Percentiles rank a stretch among this genome's conserved stretches.
phyloP scores from a whole-genome alignment of 2,329 filamentous ascomycete genomes.

The Colletotrichum tropicale region DNA sequence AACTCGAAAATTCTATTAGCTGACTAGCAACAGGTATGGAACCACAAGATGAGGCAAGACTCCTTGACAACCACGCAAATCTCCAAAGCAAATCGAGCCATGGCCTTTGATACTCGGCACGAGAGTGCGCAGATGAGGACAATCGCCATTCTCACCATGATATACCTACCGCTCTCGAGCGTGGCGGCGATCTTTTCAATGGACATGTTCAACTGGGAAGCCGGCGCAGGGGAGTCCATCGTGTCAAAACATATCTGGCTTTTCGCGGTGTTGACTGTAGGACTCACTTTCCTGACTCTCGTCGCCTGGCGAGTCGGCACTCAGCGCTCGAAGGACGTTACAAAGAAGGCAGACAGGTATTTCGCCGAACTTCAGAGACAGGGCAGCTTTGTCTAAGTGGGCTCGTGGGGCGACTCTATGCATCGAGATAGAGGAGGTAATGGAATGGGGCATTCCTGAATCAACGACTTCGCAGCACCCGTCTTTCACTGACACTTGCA shows the following conservation, averaged over 20 bases:
- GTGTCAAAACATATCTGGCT: slow-evolving; percentile 31
- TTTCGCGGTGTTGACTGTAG: slow-evolving; percentile 22
- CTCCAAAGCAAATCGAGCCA: slow-evolving; percentile 23
- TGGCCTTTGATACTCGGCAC: slow-evolving; percentile 26
- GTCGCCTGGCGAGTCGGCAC: slow-evolving; percentile 1
- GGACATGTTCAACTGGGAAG: slow-evolving; percentile 29
- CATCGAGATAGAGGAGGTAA: no score
- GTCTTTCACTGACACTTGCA: no score
- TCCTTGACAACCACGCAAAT: slow-evolving; percentile 27
- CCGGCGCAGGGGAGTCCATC: slow-evolving; percentile 19
- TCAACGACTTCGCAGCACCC: no score
- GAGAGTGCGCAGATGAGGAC: slow-evolving; percentile 32
- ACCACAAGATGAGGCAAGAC: slow-evolving; percentile 29
- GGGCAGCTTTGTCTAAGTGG: neutral
- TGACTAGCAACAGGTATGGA: slow-evolving; percentile 26
- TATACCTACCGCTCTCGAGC: slow-evolving; percentile 29
- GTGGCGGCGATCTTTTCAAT: slow-evolving; percentile 32
- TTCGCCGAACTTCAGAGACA: neutral
- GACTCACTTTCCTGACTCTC: slow-evolving; percentile 21
- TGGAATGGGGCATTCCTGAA: no score
- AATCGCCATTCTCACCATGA: slow-evolving; percentile 32
- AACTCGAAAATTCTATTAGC: no score
- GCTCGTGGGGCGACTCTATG: no score
- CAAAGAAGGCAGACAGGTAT: neutral
- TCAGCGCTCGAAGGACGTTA: neutral